A percentile compares a stretch with the other conserved stretches of the same genome.
These are phyloP conservation scores for Cordyceps cicadae DNA, from an alignment of 2,329 filamentous ascomycete species.

Conservation along the genomic window DNA sequence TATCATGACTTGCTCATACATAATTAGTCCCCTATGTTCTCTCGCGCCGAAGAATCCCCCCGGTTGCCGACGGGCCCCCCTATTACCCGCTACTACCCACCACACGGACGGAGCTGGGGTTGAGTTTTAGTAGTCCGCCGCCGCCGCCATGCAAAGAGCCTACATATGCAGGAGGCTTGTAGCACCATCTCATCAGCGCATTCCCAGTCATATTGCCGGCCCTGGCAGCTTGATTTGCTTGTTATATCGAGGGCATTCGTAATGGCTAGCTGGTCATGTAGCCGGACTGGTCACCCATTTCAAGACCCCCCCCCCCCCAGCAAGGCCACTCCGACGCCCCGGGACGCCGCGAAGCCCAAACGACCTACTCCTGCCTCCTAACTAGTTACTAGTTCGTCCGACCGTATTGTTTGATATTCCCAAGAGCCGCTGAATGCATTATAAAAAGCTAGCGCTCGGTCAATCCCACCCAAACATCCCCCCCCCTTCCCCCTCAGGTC, in stretches of 20 bases:
- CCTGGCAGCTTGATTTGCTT: neutral
- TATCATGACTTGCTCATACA: too few species aligned
- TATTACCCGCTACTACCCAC: neutral
- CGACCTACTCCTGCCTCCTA: too few species aligned
- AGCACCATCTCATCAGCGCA: too few species aligned
- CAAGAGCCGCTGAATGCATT: neutral
- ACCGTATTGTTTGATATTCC: neutral
- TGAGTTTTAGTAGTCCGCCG: neutral
- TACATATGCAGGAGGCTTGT: too few species aligned
- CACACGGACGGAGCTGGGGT: neutral
- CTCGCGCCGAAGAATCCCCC: neutral
- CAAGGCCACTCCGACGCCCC: neutral
- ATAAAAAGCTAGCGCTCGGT: neutral
- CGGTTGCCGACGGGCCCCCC: neutral
- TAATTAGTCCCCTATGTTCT: neutral
- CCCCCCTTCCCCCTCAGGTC: neutral
- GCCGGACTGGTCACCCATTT: neutral
- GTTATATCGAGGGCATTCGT: neutral
- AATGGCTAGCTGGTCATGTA: neutral
- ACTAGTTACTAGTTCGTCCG: too few species aligned
- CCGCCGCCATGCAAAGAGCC: neutral
- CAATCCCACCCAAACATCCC: neutral
- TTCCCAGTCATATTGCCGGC: neutral
- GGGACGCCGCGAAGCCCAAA: neutral
- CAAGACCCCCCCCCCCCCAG: neutral